phyloP scores from a whole-genome alignment of 768 basidiomycete species.

The Hemileccinum impolitum region DNA sequence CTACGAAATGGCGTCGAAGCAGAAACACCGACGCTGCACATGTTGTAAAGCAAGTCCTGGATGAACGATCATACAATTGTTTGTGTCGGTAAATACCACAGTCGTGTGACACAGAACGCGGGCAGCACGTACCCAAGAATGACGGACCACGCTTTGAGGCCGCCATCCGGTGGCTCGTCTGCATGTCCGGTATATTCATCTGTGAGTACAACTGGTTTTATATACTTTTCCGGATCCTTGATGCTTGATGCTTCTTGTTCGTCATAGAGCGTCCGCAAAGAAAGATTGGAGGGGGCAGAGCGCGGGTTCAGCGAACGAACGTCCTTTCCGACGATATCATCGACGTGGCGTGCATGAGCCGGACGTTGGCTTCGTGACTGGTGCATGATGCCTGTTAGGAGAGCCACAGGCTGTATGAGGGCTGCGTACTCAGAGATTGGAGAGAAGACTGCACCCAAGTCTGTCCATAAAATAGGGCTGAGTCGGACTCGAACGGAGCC shows the following conservation, averaged over 20 bases:
- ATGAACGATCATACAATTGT: neutral
- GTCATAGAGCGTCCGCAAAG: slow-evolving; percentile 10
- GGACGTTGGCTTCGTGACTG: no score
- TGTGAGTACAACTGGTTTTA: neutral
- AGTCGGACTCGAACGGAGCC: no score
- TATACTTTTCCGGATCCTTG: slow-evolving; percentile 9
- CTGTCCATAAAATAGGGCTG: no score
- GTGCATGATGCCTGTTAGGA: no score
- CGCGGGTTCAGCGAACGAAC: neutral
- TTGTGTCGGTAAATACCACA: slow-evolving; percentile 1
- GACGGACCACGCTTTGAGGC: slow-evolving; percentile 30
- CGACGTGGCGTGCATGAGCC: neutral
- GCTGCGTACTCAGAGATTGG: no score
- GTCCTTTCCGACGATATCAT: neutral
- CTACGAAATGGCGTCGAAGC: neutral
- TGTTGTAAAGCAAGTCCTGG: slow-evolving; percentile 24
- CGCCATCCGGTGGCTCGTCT: slow-evolving; percentile 25
- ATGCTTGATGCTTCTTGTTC: neutral
- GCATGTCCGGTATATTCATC: slow-evolving; percentile 13
- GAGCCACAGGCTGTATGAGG: no score
- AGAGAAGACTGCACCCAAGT: no score
- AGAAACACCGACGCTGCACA: slow-evolving; percentile 38
- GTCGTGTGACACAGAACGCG: no score
- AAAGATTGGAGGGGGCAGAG: neutral
- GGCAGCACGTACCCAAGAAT: slow-evolving; percentile 19